Conservation (phyloP, 2,329 filamentous ascomycete species). For the Microdochium paspali region DNA sequence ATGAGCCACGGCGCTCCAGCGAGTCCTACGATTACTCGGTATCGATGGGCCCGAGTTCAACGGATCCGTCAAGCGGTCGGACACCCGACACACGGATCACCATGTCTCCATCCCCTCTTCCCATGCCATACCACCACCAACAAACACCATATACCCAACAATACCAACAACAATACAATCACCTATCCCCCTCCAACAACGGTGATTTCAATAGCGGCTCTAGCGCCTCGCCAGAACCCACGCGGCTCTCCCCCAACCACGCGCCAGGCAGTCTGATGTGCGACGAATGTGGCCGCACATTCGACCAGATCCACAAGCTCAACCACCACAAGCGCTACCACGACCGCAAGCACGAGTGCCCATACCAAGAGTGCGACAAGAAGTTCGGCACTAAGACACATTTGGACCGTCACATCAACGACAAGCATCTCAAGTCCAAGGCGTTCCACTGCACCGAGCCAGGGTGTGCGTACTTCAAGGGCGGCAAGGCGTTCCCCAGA, state of each 20-base stretch:
- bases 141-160: neutral
- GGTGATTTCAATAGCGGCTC: conserved; percentile 7
- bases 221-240: conserved; percentile 16
- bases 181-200: conserved; percentile 9
- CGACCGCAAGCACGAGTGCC: conserved; percentile 40
- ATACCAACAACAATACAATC: neutral
- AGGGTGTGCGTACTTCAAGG: conserved; percentile 47
- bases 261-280: conserved; percentile 17
- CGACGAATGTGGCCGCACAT: conserved; percentile 33
- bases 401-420: conserved; percentile 52
- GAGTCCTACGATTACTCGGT: conserved; percentile 17
- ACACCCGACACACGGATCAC: conserved; percentile 21
- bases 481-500: conserved; percentile 49
- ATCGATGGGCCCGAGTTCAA: conserved; percentile 12
- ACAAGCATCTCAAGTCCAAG: conserved; percentile 50
- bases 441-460: conserved; percentile 48
- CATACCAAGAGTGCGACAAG: conserved; percentile 37
- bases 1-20: conserved; percentile 16
- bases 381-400: conserved; percentile 54
- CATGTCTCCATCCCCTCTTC: conserved; percentile 18
- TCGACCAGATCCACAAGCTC: conserved; percentile 50
- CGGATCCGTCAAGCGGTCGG: conserved; percentile 17
- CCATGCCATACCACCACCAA: neutral
- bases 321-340: conserved; percentile 55
- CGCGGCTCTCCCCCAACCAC: conserved; percentile 10